Base-by-base conservation (phyloP, 495 filamentous ascomycete genomes). In the Friedmanniomyces endolithicus region DNA sequence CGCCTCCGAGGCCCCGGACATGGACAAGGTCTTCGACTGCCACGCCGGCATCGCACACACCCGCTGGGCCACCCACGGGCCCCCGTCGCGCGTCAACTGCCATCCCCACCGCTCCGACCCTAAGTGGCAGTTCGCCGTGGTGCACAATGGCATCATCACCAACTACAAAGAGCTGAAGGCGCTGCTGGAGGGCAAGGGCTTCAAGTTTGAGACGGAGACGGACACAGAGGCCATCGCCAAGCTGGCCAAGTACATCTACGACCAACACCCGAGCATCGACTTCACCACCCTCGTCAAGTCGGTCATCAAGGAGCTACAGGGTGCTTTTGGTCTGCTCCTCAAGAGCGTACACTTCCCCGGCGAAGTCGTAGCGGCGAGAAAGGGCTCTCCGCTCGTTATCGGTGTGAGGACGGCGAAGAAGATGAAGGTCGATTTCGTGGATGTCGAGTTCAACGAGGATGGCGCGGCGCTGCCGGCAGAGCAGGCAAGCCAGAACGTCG, bases 351-450 rank as follows among this genome's bases (percentile, higher is more conserved):
- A 97, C 76, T 98, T 87, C 73, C 90, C 92, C 53, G 90, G 96
- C 70, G 94, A 98, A 74, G 86, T 97, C 43, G 87, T 98, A 71
- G 92, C 92, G 29, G 94, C 92, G 60, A 85, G 92, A 62, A 98
- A 98, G 78, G 92, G 92, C 68, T 98, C 92, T 17, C 92, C 92
- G 22, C 76, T 98, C 43, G 92, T 98, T 47, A 84, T 98, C 63
- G 92, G 92, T 66, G 92, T 98, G 62, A 81, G 87, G 69, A 96
- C 92, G 41, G 78, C 87, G 70, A 90, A 83, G 78, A 94, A 95
- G 75, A 97, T 98, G 92, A 98, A 98, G 84, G 92, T 98, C 55
- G 92, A 98, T 72, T 98, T 98, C 65, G 92, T 98, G 62, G 92
- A 98, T 70, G 92, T 98, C 51, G 94, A 98, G 70, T 96, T 85